Percentiles rank a stretch among this genome's conserved stretches.
These are phyloP conservation scores for Phaseolus lunatus DNA, from an alignment of 306 rosid genomes.

Conservation along the genomic window DNA sequence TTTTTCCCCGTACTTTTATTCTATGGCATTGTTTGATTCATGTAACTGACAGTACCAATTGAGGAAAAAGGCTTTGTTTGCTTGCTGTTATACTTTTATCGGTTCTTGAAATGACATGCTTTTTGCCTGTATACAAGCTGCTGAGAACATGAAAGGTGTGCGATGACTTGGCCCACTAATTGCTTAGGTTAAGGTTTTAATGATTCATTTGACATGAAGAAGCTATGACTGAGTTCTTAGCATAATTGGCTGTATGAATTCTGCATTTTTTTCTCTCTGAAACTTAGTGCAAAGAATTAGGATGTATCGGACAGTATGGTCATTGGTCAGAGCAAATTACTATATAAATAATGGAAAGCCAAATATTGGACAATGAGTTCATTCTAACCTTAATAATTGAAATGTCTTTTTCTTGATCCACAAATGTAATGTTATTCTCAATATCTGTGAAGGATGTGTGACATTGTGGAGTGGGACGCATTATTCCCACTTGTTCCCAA, in stretches of 20 bases:
- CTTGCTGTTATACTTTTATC: not conserved
- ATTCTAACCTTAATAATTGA: conserved; percentile 13
- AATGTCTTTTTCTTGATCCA: conserved; percentile 24
- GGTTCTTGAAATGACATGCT: not conserved
- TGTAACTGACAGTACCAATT: not conserved
- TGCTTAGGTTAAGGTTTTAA: not conserved
- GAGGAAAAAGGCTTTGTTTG: not conserved
- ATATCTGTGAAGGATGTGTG: not conserved
- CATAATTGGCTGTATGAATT: conserved; percentile 1
- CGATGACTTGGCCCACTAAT: conserved; percentile 10
- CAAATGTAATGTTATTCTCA: conserved; percentile 16
- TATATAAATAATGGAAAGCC: conserved; percentile 27
- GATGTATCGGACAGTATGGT: conserved; percentile 27
- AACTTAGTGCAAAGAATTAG: conserved; percentile 10
- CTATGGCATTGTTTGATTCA: conserved; percentile 1
- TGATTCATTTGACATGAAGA: not conserved
- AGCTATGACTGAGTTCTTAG: conserved; percentile 14
- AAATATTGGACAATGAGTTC: not conserved
- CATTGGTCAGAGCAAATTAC: conserved; percentile 18
- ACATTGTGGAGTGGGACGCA: not conserved
- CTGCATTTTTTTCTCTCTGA: not conserved
- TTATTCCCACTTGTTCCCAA: not conserved
- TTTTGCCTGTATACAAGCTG: conserved; percentile 1
- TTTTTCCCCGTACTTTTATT: not conserved
- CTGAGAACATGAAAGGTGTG: conserved; percentile 7